Base-by-base conservation (phyloP, 805 yeast genomes). In the Diddensiella caesifluorescens region DNA sequence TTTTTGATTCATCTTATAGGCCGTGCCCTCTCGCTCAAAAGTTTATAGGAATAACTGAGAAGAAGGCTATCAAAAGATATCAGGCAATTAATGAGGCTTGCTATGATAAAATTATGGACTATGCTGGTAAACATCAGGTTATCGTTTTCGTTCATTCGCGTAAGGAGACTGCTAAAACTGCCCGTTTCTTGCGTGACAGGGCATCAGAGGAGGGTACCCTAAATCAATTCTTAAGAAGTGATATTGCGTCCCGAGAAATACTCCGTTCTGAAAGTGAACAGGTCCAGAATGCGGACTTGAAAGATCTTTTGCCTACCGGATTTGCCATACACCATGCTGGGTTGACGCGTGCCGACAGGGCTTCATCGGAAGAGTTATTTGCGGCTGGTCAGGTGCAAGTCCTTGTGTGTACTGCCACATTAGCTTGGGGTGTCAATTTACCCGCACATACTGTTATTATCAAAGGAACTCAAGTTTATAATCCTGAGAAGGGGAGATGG, bases 341-440 rank as follows among this genome's bases (percentile, higher is more conserved):
- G 26, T 68, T 88, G 50, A 65, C 76, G 13, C 75, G 77, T 49
- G 69, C 68, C 4, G 96, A 89, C 59, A 72, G 96, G 58, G 71
- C 81, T 1, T 71, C 79, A 3, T 78, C 88, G 0, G 97, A 88
- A 61, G 95, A 86, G 56, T 64, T 86, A 30, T 88, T 88, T 66
- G 92, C 95, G 1, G 92, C 81, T 50, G 95, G 95, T 2, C 79
- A 83, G 46, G 64, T 86, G n/a, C 83, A 79, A 52, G 83, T 88
- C 0, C 67, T 88, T 43, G 89, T 89, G 1, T 86, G 94, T 0
- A 88, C 97, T 2, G 95, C 96, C 0, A 88, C 97, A 0, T 72
- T 88, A 46, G 96, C 97, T 0, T 88, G 97, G 97, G 97, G 97
- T 72, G 96, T 88, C 23, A 88, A 88, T 58, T 69, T 88, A 42